Evolutionary conservation across 164 flowering plant genomes (phyloP).

Genomic region (Echeveria elegans): DNA sequence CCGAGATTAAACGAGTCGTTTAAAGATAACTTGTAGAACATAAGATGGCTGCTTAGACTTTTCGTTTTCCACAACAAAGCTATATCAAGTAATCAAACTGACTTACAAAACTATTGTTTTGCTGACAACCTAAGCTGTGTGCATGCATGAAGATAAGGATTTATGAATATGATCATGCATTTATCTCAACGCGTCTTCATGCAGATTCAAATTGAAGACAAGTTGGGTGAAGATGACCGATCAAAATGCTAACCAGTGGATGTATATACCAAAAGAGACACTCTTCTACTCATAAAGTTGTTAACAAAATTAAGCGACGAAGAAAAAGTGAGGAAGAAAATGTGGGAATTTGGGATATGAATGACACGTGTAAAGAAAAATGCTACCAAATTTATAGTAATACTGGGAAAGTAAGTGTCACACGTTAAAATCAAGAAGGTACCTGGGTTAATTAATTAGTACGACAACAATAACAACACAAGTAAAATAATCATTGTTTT

Average conservation of each 20-base stretch:
- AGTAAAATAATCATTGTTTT: background rate
- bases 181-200: background rate
- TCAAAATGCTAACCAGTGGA: background rate
- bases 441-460: background rate
- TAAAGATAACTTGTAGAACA: background rate
- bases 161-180: background rate
- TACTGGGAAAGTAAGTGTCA: slow-evolving; percentile 2
- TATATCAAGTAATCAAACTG: background rate
- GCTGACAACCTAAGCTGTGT: background rate
- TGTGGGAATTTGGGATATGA: background rate
- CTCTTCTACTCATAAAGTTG: slow-evolving; percentile 1
- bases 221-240: background rate
- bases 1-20: background rate
- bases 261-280: background rate
- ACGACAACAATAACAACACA: background rate
- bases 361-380: background rate
- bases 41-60: background rate
- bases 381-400: background rate
- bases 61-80: background rate
- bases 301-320: background rate
- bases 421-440: background rate
- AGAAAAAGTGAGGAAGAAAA: background rate
- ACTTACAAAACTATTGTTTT: background rate
- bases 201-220: background rate
- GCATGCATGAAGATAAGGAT: background rate